A percentile compares a stretch with the other conserved stretches of the same genome.
phyloP scores from a whole-genome alignment of 345 rosid genomes.

The Anastatica hierochuntica region DNA sequence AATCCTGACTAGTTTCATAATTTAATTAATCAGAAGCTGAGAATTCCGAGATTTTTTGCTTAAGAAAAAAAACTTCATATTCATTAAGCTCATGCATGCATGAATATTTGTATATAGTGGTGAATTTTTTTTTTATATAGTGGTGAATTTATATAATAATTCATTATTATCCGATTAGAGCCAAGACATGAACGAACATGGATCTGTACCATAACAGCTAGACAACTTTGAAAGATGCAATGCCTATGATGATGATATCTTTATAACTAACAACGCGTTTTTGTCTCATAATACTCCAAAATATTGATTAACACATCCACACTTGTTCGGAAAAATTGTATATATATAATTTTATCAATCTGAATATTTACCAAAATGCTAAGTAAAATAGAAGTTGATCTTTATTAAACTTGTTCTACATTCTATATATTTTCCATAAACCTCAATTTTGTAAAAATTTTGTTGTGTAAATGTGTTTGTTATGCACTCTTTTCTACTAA shows the following conservation, averaged over 20 bases:
- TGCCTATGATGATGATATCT: slow-evolving; percentile 11
- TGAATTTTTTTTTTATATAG: no score
- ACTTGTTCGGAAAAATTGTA: background rate
- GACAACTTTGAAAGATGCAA: slow-evolving; percentile 19
- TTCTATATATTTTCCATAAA: no score
- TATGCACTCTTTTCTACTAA: no score
- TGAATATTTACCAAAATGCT: no score
- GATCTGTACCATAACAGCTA: slow-evolving; percentile 19
- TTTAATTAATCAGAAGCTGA: background rate
- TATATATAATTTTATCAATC: no score
- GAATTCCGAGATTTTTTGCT: background rate
- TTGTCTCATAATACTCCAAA: slow-evolving; percentile 16
- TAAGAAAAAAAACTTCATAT: no score
- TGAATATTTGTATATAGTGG: no score
- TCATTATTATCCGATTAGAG: background rate
- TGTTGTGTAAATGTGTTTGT: no score
- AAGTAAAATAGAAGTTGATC: no score
- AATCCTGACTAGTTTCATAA: background rate
- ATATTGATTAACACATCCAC: slow-evolving; percentile 9
- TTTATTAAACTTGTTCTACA: no score
- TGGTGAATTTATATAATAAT: background rate
- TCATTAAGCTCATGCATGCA: no score
- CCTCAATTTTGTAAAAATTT: no score
- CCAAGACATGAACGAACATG: slow-evolving; percentile 1
- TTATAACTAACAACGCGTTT: slow-evolving; percentile 24